Conservation (phyloP, 169 alveolate genomes). For the Theileria sp. region DNA sequence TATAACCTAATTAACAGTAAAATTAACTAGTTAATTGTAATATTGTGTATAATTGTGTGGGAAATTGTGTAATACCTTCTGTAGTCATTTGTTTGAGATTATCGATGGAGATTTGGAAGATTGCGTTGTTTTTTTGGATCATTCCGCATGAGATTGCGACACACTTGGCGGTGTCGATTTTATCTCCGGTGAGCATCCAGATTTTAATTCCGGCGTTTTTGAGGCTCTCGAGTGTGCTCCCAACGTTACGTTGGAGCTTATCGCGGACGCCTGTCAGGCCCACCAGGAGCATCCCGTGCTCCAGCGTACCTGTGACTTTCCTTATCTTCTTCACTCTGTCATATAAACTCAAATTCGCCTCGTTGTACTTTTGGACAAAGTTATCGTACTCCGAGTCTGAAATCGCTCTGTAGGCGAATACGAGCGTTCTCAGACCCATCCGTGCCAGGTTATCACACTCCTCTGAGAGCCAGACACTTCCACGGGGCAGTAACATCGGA, state of each 20-base stretch:
- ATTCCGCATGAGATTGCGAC: conserved; percentile 95
- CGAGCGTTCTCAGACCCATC: conserved; percentile 93
- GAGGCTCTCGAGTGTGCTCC: conserved; percentile 87
- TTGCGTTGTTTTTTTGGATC: conserved; percentile 77
- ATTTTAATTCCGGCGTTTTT: conserved; percentile 95
- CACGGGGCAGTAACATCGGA: conserved; percentile 82
- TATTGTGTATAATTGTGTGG: too few relatives aligned
- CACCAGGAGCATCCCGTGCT: conserved; percentile 85
- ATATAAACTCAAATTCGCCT: conserved; percentile 61
- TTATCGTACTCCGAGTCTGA: conserved; percentile 82
- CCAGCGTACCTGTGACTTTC: conserved; percentile 69
- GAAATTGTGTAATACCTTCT: too few relatives aligned
- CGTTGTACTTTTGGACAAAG: conserved; percentile 66
- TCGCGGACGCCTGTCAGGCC: conserved; percentile 97
- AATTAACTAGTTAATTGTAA: neutral
- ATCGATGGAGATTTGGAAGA: conserved; percentile 68
- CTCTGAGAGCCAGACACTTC: conserved; percentile 83
- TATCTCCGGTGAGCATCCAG: conserved; percentile 99
- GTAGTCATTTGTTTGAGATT: conserved; percentile 41
- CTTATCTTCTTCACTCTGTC: conserved; percentile 71
- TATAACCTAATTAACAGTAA: neutral
- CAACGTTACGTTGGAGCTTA: conserved; percentile 91
- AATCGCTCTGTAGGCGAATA: conserved; percentile 88
- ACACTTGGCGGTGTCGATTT: conserved; percentile 98
- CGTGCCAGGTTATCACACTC: conserved; percentile 90